Evolutionary conservation across 1,284 basidiomycete species (phyloP).

Genomic region (Austropuccinia psidii): DNA sequence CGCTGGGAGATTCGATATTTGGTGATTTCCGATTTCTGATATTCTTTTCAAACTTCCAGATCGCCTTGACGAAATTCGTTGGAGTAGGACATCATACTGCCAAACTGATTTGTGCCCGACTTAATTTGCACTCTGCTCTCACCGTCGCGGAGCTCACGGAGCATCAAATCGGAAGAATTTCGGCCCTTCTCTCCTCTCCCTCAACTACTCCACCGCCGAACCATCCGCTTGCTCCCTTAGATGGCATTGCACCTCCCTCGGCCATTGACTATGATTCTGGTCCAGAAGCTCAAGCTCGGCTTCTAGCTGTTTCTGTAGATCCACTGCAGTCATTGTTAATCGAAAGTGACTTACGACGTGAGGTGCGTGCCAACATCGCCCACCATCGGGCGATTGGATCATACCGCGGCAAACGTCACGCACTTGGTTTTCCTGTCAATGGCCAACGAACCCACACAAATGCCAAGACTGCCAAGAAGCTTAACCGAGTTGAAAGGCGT

Average conservation of each 20-base stretch:
- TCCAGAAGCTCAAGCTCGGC: slow-evolving; percentile 37
- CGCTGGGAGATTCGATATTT: too few species aligned
- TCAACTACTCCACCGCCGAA: slow-evolving; percentile 56
- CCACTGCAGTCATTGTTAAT: slow-evolving; percentile 65
- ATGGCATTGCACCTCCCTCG: slow-evolving; percentile 16
- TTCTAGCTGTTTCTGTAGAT: slow-evolving; percentile 49
- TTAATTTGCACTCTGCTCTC: slow-evolving; percentile 69
- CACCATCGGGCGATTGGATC: slow-evolving; percentile 83
- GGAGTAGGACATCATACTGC: slow-evolving; percentile 69
- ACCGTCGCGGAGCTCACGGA: slow-evolving; percentile 68
- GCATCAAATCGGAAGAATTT: slow-evolving; percentile 69
- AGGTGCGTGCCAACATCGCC: slow-evolving; percentile 75
- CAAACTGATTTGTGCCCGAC: slow-evolving; percentile 71
- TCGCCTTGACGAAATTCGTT: slow-evolving; percentile 73
- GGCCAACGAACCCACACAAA: slow-evolving; percentile 83
- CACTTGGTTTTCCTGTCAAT: slow-evolving; percentile 76
- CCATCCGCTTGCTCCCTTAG: slow-evolving; percentile 43
- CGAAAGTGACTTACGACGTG: slow-evolving; percentile 69
- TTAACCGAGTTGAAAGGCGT: slow-evolving; percentile 63
- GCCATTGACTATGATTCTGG: slow-evolving; percentile 39
- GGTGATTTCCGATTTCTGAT: not conserved
- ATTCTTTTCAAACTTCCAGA: slow-evolving; percentile 51
- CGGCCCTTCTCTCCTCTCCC: slow-evolving; percentile 80
- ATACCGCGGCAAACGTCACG: slow-evolving; percentile 76
- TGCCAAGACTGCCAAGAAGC: slow-evolving; percentile 71